These are phyloP conservation scores for Hericium rajendrae DNA, from an alignment of 768 basidiomycete species.

Conservation along the genomic window DNA sequence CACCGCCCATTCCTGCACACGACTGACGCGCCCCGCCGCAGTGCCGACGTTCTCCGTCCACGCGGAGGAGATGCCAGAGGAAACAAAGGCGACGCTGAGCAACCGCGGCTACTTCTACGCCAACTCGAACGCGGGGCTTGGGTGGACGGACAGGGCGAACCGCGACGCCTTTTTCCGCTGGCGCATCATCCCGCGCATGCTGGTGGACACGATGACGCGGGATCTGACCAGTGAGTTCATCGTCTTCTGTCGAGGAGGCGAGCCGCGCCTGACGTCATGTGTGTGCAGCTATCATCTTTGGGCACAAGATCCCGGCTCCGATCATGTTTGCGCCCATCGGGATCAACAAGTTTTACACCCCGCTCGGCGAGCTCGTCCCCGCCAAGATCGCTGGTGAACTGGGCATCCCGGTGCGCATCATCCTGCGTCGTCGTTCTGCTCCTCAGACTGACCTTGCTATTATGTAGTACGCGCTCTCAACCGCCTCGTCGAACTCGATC, in stretches of 20 bases:
- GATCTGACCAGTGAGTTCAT: slow-evolving; percentile 31
- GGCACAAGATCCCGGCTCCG: slow-evolving; percentile 39
- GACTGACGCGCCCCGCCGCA: slow-evolving; percentile 7
- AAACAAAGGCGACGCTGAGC: slow-evolving; percentile 32
- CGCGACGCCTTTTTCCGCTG: slow-evolving; percentile 44
- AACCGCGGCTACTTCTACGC: slow-evolving; percentile 43
- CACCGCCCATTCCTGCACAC: background rate
- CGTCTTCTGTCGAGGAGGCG: background rate
- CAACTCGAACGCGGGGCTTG: slow-evolving; percentile 41
- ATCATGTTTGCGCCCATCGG: slow-evolving; percentile 49
- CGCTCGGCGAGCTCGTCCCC: slow-evolving; percentile 35
- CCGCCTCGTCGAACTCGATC: slow-evolving; percentile 39
- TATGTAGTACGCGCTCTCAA: slow-evolving; percentile 27
- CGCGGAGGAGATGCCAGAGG: slow-evolving; percentile 31
- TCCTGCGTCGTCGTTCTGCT: background rate
- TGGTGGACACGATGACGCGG: slow-evolving; percentile 42
- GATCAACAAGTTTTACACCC: slow-evolving; percentile 41
- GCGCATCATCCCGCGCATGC: slow-evolving; percentile 46
- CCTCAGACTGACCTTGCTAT: background rate
- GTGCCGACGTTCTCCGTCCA: slow-evolving; percentile 35
- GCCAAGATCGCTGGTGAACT: slow-evolving; percentile 40
- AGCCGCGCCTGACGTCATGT: background rate
- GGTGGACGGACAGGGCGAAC: slow-evolving; percentile 44
- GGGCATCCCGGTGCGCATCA: slow-evolving; percentile 27
- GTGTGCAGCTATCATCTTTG: slow-evolving; percentile 26